Evolutionary conservation across 2,329 filamentous ascomycete genomes (phyloP), one percentile per base, ranked within the genome.

Genomic region (Trichoderma sp.): DNA sequence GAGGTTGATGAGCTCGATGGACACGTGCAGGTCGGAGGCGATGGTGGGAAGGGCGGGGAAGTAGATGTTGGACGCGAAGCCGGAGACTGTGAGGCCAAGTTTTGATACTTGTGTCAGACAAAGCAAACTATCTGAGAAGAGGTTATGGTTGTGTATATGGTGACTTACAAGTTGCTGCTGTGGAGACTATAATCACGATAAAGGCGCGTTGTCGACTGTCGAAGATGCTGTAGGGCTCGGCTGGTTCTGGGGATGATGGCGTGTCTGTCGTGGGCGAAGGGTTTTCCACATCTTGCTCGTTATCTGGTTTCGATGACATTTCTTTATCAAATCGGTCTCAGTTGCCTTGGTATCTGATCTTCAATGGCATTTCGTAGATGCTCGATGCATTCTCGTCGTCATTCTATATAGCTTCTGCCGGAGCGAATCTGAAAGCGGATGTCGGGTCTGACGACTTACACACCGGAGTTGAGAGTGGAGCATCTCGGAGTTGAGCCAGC

Each of bases 1-100:
- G 39, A 85, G 72, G 69, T 84, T 85, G 67, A 84, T 78, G 54
- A 78, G 70, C 0, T 75, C 70, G 19, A 70, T 67, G 6, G 75
- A 74, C 21, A 86, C 80, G 21, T 78, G 44, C 14, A 86, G 74
- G 47, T 83, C 81, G 1, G 76, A 67, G 6, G 83, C 79, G 12
- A 87, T 76, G 7, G 78, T 74, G 12, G 80, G 78, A 28, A 86
- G 72, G 0, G 83, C 83, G 1, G 83, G 84, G 56, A 84, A 81
- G 75, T 85, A 86, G n/a, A 85, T 85, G 50, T 83, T 78, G 5
- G 79, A 78, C 0, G 79, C 79, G 47, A 82, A 71, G 5, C 77
- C 77, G 0, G 78, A 80, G 66, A 80, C 77, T 79, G 50, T 9
- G 43, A 6, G 2, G 2, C 24, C 5, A 6, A 41, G 45, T 10